A percentile compares a stretch with the other conserved stretches of the same genome.
These are phyloP conservation scores for Echinosophora koreensis DNA, from an alignment of 306 rosid species.

Conservation along the genomic window DNA sequence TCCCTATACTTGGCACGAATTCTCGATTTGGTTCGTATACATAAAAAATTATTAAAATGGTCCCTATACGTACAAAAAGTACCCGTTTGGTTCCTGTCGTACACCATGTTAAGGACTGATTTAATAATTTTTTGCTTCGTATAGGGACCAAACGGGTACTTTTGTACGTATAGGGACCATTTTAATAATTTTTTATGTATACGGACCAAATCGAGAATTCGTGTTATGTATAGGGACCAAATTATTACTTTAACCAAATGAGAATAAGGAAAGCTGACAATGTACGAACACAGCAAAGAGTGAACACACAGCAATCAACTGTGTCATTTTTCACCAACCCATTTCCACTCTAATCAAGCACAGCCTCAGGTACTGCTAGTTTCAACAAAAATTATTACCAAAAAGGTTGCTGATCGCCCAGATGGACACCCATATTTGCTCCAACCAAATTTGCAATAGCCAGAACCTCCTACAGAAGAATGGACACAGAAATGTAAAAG, in stretches of 20 bases:
- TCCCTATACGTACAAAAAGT: too few species aligned
- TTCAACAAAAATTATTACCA: constrained; percentile 62
- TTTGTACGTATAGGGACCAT: too few species aligned
- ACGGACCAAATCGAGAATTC: too few species aligned
- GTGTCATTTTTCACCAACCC: constrained; percentile 24
- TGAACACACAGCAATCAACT: neutral
- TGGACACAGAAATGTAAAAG: neutral
- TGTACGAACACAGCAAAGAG: constrained; percentile 10
- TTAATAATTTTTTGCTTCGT: too few species aligned
- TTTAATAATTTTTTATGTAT: too few species aligned
- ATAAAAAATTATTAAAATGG: too few species aligned
- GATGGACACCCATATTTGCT: constrained; percentile 74
- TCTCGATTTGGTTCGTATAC: too few species aligned
- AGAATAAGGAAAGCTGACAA: constrained; percentile 21
- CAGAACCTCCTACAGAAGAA: constrained; percentile 82
- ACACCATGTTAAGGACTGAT: too few species aligned
- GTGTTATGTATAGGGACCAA: too few species aligned
- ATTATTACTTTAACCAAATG: neutral
- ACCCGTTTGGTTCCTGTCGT: too few species aligned
- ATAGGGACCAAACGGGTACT: too few species aligned
- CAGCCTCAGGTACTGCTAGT: constrained; percentile 10
- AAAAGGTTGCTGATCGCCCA: constrained; percentile 76
- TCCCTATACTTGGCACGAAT: too few species aligned
- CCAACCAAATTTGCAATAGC: constrained; percentile 97
- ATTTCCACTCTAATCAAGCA: constrained; percentile 11